phyloP scores from a whole-genome alignment of 768 basidiomycete genomes.

The Leccinum disarticulatum region DNA sequence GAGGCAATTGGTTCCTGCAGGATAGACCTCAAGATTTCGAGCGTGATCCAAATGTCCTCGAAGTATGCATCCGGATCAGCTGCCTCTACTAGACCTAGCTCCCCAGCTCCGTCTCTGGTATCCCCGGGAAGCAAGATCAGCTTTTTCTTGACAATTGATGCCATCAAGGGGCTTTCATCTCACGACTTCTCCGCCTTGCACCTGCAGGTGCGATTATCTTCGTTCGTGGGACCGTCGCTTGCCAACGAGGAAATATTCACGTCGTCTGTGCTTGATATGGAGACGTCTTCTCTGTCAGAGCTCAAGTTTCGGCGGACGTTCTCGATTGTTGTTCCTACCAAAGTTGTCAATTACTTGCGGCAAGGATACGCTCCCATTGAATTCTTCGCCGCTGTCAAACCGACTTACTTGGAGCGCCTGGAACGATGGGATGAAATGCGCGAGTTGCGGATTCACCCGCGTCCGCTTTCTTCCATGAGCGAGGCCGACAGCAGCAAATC shows the following conservation, averaged over 20 bases:
- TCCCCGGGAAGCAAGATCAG: conserved; percentile 76
- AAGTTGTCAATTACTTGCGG: conserved; percentile 68
- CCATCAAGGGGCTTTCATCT: conserved; percentile 85
- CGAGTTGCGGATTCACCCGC: conserved; percentile 59
- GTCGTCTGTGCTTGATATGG: conserved; percentile 73
- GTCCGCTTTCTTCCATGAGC: conserved; percentile 31
- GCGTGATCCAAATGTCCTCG: conserved; percentile 55
- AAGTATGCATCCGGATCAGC: conserved; percentile 61
- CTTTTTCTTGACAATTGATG: conserved; percentile 84
- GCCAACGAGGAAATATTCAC: conserved; percentile 80
- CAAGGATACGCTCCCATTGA: conserved; percentile 84
- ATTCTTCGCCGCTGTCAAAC: conserved; percentile 80
- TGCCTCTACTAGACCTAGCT: conserved; percentile 70
- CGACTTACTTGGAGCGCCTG: conserved; percentile 84
- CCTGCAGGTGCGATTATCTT: conserved; percentile 84
- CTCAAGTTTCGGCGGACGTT: conserved; percentile 84
- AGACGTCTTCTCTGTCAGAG: conserved; percentile 67
- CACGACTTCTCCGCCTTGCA: conserved; percentile 87
- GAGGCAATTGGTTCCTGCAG: conserved; percentile 96
- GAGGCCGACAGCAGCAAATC: conserved; percentile 40
- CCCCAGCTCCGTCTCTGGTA: conserved; percentile 68
- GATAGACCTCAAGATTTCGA: conserved; percentile 79
- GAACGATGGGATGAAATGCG: conserved; percentile 94
- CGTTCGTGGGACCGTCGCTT: conserved; percentile 73
- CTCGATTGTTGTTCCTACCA: conserved; percentile 71